phyloP scores from a whole-genome alignment of 148 eudicot genomes.

The Rhododendron williamsianum region DNA sequence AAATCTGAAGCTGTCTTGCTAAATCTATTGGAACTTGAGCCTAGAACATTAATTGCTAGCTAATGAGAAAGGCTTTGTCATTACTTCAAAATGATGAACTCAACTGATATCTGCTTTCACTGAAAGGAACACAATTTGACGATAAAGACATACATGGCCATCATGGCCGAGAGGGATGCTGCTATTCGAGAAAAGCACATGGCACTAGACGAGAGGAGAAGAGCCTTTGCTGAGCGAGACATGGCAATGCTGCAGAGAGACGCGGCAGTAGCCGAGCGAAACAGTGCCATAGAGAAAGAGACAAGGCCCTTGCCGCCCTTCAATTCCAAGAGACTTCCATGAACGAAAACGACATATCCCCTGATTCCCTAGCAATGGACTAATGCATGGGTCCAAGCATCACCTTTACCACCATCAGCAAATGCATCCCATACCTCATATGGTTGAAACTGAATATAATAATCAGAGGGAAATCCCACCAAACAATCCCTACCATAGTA shows the following conservation, averaged over 20 bases:
- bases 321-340: conserved; percentile 28
- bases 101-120: conserved; percentile 3
- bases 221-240: conserved; percentile 48
- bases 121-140: conserved; percentile 38
- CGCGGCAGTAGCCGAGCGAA: conserved; percentile 39
- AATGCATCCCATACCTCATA: conserved; percentile 13
- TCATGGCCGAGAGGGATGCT: conserved; percentile 48
- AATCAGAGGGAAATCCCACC: conserved; percentile 15
- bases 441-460: conserved; percentile 9
- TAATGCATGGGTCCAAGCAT: conserved; percentile 16
- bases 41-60: background rate
- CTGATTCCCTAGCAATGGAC: conserved; percentile 21
- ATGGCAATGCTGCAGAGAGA: conserved; percentile 47
- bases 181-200: conserved; percentile 42
- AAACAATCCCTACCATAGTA: background rate
- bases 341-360: conserved; percentile 21
- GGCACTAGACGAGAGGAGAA: conserved; percentile 43
- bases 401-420: conserved; percentile 20
- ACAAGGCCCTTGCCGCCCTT: conserved; percentile 29
- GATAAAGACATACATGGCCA: conserved; percentile 47
- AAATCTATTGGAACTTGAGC: background rate
- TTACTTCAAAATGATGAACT: background rate
- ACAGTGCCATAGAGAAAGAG: conserved; percentile 36
- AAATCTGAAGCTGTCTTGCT: background rate
- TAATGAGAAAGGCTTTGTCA: background rate